Evolutionary conservation across 2,329 filamentous ascomycete genomes (phyloP), one percentile per base, ranked within the genome.

Genomic region (Colletotrichum higginsianum): DNA sequence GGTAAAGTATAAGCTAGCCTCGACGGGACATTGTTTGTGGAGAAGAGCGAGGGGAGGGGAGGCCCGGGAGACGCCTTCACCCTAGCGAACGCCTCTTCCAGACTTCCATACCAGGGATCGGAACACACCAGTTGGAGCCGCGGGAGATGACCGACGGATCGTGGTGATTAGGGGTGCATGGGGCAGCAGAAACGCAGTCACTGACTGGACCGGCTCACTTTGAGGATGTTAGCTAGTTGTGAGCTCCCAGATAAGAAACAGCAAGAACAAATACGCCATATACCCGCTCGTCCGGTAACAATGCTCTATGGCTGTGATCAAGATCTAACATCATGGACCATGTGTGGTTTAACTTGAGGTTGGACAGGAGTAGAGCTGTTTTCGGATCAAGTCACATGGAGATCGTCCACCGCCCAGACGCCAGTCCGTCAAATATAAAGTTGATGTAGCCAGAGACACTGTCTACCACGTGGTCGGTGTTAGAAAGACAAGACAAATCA

Each of bases 21-120:
- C 26, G n/a, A 40, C n/a, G n/a, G 60, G 46, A 50, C 11, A 23
- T 38, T 18, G 46, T 26, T 50, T 50, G 60, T 50, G 60, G 60
- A 50, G 58, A 23, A 61, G 5, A 15, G 13, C 5, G 58, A 49
- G 58, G 58, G 26, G 1, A 26, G 58, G 58, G 26, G 1, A 26
- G 5, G 35, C 35, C 55, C n/a, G 9, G 35, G 9, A 6, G 5
- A 18, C 18, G 8, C 13, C 2, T 23, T 5, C 9, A 55, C 50
- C 50, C 16, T 35, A 4, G 50, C 26, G 16, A 38, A 26, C 18
- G 52, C 4, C 30, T 55, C 26, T 38, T 55, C 30, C 21, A 21
- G 18, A n/a, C 46, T 13, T 13, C 46, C 18, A 21, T 21, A 49
- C 21, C 46, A 12, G 9, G 12, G 11, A 30, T 30, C 30, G 30